Evolutionary conservation across 2,329 filamentous ascomycete species (phyloP).

Genomic region (Diaporthe helianthi): DNA sequence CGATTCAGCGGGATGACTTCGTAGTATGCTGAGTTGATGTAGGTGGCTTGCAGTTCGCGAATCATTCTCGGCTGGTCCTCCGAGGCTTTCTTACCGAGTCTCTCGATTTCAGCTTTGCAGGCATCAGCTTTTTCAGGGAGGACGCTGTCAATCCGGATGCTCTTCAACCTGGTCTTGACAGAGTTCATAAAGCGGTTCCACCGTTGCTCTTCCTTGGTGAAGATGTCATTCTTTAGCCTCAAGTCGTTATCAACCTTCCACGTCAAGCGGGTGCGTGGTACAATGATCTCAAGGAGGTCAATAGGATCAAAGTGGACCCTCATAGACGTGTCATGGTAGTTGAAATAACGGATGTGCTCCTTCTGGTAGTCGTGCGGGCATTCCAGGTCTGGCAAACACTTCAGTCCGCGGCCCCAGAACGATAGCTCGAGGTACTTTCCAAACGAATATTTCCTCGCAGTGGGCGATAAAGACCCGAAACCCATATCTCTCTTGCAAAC

Average conservation of each 20-base stretch:
- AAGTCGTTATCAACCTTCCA: constrained; percentile 98
- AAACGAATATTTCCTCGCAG: constrained; percentile 97
- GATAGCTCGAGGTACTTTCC: constrained; percentile 97
- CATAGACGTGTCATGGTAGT: constrained; percentile 82
- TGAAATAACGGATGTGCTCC: constrained; percentile 93
- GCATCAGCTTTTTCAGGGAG: constrained; percentile 84
- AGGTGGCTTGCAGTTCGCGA: constrained; percentile 83
- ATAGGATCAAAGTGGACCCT: constrained; percentile 93
- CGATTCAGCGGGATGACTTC: constrained; percentile 94
- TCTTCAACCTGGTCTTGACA: constrained; percentile 81
- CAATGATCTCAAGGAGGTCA: constrained; percentile 91
- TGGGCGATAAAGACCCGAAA: constrained; percentile 88
- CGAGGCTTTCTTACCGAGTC: constrained; percentile 77
- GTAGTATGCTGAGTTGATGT: constrained; percentile 94
- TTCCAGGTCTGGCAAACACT: constrained; percentile 70
- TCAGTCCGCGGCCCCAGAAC: constrained; percentile 90
- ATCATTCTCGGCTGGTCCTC: constrained; percentile 81
- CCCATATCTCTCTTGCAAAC: constrained; percentile 90
- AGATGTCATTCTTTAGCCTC: constrained; percentile 91
- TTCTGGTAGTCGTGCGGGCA: constrained; percentile 93
- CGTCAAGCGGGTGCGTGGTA: constrained; percentile 86
- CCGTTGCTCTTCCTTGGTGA: constrained; percentile 78
- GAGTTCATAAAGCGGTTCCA: constrained; percentile 88
- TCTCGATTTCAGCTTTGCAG: constrained; percentile 83
- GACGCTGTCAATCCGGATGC: constrained; percentile 91